Evolutionary conservation across 2,329 filamentous ascomycete genomes (phyloP), one percentile per base, ranked within the genome.

Genomic region (Xylariaceae sp.): DNA sequence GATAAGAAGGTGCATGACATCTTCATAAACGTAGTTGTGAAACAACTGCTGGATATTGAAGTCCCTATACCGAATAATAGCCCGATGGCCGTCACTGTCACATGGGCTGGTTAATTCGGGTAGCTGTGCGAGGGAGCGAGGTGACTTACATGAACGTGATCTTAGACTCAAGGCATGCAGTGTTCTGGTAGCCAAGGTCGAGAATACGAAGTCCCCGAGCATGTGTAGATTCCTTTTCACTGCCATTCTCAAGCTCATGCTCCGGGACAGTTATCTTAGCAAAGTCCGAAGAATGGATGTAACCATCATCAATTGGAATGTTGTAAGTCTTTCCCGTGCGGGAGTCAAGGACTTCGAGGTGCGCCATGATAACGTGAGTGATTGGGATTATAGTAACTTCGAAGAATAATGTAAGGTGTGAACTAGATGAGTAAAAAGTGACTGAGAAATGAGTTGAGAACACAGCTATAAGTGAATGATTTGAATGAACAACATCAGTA

Each of bases 1-100:
- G 53, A 78, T 69, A 11, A 78, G 66, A 17, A 78, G 70, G 52
- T 76, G 58, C 66, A 68, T 68, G 6, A 67, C 53, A 60, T 68
- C 66, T 48, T 68, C 66, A 31, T 65, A 66, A 9, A 64, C 64
- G 33, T 68, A 65, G 52, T 67, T 29, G 8, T 63, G 61, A 41
- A 67, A 68, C 37, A 68, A 34, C 24, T 61, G 51, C 33, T 68
- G 45, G 26, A 68, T 67, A n/a, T 60, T 53, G 45, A 65, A 63
- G 29, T 62, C 66, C 31, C 66, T 53, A 31, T 64, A 68, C 31
- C 59, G 61, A 45, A 68, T 68, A 16, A 60, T 62, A 14, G 65
- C 66, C 3, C 56, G 58, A 3, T 67, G 34, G 11, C 66, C 66
- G 34, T 68, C 66, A 36, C 66, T 68, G 14, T 34, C 26, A n/a